Percentiles rank a stretch among this genome's conserved stretches.
These are phyloP conservation scores for Aspergillus novofumigatus DNA, from an alignment of 2,329 filamentous ascomycete genomes.

Conservation along the genomic window DNA sequence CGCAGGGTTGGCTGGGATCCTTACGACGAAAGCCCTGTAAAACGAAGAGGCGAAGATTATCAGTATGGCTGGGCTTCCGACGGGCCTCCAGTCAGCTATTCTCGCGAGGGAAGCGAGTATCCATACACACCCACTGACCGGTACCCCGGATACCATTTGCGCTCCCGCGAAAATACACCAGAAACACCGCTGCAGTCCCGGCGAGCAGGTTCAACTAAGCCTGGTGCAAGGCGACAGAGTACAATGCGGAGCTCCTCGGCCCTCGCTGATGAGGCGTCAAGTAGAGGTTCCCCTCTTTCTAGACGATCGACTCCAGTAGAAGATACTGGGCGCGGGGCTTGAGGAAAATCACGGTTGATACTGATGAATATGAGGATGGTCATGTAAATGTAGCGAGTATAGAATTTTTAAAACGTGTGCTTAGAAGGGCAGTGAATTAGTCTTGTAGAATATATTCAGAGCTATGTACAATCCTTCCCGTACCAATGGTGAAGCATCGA, in stretches of 20 bases:
- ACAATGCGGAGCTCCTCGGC: conserved; percentile 20
- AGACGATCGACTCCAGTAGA: conserved; percentile 23
- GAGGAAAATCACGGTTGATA: conserved; percentile 3
- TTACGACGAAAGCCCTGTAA: conserved; percentile 67
- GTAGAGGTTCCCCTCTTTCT: conserved; percentile 34
- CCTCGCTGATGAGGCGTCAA: conserved; percentile 13
- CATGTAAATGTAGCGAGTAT: conserved; percentile 3
- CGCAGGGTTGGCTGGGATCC: conserved; percentile 66
- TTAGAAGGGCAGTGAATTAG: neutral
- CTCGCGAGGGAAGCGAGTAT: conserved; percentile 20
- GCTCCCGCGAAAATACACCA: conserved; percentile 31
- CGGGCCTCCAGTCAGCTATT: conserved; percentile 23
- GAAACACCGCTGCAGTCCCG: conserved; percentile 21
- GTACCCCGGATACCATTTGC: conserved; percentile 24
- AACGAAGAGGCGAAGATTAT: conserved; percentile 63
- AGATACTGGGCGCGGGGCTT: conserved; percentile 27
- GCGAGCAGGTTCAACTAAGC: conserved; percentile 19
- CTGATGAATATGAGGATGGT: neutral
- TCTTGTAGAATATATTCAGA: neutral
- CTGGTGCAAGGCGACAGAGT: conserved; percentile 17
- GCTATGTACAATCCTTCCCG: neutral
- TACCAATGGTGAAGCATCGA: neutral
- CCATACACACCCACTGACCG: conserved; percentile 25
- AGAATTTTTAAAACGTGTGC: conserved; percentile 8
- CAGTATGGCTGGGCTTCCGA: conserved; percentile 41